These are phyloP conservation scores for Carnegiea gigantea DNA, from an alignment of 179 eudicot species.

Conservation along the genomic window DNA sequence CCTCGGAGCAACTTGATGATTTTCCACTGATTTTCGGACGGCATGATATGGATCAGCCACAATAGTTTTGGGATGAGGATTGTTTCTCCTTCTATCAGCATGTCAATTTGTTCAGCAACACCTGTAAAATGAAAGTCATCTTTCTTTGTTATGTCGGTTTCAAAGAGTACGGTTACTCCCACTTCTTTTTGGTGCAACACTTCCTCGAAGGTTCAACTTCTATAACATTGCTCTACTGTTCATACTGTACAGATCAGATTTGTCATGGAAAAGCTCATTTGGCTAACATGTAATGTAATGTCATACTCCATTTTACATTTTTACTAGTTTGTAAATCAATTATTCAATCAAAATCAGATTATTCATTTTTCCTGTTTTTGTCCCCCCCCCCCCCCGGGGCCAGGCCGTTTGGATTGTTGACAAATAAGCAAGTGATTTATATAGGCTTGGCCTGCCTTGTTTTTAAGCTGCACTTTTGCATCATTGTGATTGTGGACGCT, in stretches of 20 bases:
- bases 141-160: neutral
- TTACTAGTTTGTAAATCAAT: neutral
- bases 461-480: neutral
- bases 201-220: neutral
- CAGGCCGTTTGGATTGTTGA: too few relatives aligned
- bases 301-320: neutral
- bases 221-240: neutral
- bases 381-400: too few relatives aligned
- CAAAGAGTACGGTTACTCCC: neutral
- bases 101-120: neutral
- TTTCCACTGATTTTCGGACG: constrained; percentile 66
- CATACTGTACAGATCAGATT: neutral
- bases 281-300: neutral
- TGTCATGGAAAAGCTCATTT: neutral
- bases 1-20: constrained; percentile 70
- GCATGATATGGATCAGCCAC: constrained; percentile 27
- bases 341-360: neutral
- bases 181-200: neutral
- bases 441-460: neutral
- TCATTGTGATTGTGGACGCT: too few relatives aligned
- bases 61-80: neutral
- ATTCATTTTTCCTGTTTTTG: neutral
- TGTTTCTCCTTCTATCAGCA: neutral
- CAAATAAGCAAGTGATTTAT: neutral
- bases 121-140: neutral